Conservation (phyloP, 2,329 filamentous ascomycete genomes). For the Epichloe hybrida region DNA sequence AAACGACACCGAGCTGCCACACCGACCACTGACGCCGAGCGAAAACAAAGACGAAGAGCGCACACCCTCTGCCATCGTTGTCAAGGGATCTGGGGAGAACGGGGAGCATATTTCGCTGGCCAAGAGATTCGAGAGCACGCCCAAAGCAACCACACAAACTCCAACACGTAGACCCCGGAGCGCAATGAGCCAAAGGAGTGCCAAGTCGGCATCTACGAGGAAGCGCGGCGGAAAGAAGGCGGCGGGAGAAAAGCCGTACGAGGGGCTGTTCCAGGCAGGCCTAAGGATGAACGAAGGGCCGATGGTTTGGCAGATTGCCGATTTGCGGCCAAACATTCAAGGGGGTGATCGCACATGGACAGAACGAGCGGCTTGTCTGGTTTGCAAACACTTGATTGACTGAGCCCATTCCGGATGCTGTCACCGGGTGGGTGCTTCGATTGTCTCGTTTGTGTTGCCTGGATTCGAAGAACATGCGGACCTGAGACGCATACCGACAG, state of each 20-base stretch:
- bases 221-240: slow-evolving; percentile 27
- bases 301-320: slow-evolving; percentile 36
- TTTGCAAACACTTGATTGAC: slow-evolving; percentile 35
- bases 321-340: slow-evolving; percentile 32
- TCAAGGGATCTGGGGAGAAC: slow-evolving; percentile 33
- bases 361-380: slow-evolving; percentile 34
- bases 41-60: slow-evolving; percentile 34
- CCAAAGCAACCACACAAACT: slow-evolving; percentile 16
- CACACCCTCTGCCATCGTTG: slow-evolving; percentile 38
- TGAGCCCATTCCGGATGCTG: not conserved
- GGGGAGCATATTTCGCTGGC: slow-evolving; percentile 25
- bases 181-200: slow-evolving; percentile 10
- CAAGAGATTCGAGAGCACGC: slow-evolving; percentile 18
- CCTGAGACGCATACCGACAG: not conserved
- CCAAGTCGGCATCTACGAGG: slow-evolving; percentile 16
- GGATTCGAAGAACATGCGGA: too few relatives aligned
- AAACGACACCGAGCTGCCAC: slow-evolving; percentile 14
- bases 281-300: slow-evolving; percentile 34
- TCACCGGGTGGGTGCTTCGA: not conserved
- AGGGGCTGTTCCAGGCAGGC: slow-evolving; percentile 36
- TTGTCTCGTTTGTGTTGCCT: not conserved
- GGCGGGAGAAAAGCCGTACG: slow-evolving; percentile 30
- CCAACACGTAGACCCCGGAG: slow-evolving; percentile 18
- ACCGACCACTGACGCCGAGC: slow-evolving; percentile 36
- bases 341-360: slow-evolving; percentile 42